Evolutionary conservation across 2,329 filamentous ascomycete genomes (phyloP).

Genomic region (Diaporthe longicolla): DNA sequence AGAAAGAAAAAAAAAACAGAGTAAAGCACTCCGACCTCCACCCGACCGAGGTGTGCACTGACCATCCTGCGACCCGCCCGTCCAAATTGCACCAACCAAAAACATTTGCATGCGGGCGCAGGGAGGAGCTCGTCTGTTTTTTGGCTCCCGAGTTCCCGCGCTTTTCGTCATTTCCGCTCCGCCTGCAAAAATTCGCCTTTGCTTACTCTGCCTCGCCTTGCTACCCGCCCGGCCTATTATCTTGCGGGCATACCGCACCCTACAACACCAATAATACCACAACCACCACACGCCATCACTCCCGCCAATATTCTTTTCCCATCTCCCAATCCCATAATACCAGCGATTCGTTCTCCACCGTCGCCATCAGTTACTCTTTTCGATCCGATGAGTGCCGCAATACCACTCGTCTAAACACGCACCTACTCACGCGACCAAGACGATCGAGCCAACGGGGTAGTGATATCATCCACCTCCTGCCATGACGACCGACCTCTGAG

Average conservation of each 20-base stretch:
- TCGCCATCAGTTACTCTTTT: background rate
- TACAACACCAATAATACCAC: background rate
- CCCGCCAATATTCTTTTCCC: background rate
- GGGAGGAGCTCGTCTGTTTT: constrained; percentile 30
- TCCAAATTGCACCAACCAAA: constrained; percentile 28
- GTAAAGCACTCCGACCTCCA: constrained; percentile 17
- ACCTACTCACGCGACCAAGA: constrained; percentile 12
- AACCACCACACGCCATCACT: constrained; percentile 8
- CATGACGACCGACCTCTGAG: constrained; percentile 57
- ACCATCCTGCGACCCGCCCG: constrained; percentile 26
- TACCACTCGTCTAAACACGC: constrained; percentile 9
- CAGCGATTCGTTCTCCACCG: constrained; percentile 1
- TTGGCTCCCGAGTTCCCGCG: constrained; percentile 35
- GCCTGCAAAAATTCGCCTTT: constrained; percentile 27
- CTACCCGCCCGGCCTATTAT: constrained; percentile 25
- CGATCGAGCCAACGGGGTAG: constrained; percentile 14
- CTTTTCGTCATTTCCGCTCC: constrained; percentile 36
- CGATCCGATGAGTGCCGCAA: constrained; percentile 19
- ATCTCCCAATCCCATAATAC: background rate
- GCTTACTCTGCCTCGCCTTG: constrained; percentile 16
- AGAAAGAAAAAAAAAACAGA: constrained; percentile 13
- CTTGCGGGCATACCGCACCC: constrained; percentile 28
- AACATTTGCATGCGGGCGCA: constrained; percentile 4
- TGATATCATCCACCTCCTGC: constrained; percentile 41
- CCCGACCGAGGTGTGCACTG: constrained; percentile 6